Evolutionary conservation across 2,329 filamentous ascomycete genomes (phyloP).

Genomic region (Exophiala spinifera): DNA sequence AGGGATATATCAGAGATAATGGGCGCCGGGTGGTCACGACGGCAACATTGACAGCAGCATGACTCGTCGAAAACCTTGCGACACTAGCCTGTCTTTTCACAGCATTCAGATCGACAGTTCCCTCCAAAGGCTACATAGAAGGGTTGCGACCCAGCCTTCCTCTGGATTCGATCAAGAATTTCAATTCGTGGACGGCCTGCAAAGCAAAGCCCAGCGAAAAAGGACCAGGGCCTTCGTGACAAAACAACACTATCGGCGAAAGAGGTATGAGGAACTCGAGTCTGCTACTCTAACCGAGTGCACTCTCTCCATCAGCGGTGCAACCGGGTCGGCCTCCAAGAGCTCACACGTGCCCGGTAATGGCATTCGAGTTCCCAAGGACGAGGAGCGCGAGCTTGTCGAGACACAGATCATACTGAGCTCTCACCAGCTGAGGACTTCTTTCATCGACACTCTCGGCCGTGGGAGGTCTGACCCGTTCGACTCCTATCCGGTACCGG

Average conservation of each 20-base stretch:
- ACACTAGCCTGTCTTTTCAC: not conserved
- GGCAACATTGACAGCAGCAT: not conserved
- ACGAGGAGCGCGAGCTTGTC: not conserved
- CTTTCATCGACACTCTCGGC: conserved; percentile 1
- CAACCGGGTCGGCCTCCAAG: no score
- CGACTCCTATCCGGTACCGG: conserved; percentile 11
- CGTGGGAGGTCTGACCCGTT: conserved; percentile 15
- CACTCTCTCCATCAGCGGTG: no score
- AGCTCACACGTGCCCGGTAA: no score
- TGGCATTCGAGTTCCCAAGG: not conserved
- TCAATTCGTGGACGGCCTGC: conserved; percentile 13
- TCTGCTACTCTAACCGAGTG: no score
- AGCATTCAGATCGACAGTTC: not conserved
- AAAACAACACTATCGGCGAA: conserved; percentile 15
- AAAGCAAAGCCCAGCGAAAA: conserved; percentile 6
- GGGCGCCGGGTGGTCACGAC: no score
- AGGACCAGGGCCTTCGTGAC: conserved; percentile 16
- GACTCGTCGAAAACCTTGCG: not conserved
- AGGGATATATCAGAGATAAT: not conserved
- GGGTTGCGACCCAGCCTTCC: not conserved
- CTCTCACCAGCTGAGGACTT: not conserved
- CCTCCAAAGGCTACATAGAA: not conserved
- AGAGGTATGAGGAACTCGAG: not conserved
- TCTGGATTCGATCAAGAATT: conserved; percentile 5
- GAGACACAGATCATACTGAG: not conserved